A percentile compares a stretch with the other conserved stretches of the same genome.
Evolutionary conservation across 371 early-diverging fungal species (phyloP).

Genomic region (Parasitella parasitica): DNA sequence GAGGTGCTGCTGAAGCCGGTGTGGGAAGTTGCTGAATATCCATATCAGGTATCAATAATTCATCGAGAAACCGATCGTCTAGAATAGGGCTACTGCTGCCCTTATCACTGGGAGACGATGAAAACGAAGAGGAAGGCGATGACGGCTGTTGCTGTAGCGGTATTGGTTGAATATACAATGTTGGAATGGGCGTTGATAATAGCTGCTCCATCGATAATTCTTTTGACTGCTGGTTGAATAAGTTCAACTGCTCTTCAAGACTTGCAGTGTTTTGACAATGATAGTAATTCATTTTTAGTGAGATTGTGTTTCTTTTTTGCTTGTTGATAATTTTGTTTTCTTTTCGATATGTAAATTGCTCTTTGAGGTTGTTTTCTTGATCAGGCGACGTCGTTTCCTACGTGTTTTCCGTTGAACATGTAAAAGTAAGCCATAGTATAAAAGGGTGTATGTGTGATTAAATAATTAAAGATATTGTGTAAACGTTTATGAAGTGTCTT

Average conservation of each 20-base stretch:
- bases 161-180: neutral
- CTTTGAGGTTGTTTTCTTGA: conserved; percentile 7
- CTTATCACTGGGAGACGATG: neutral
- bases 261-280: neutral
- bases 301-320: conserved; percentile 1
- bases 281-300: conserved; percentile 3
- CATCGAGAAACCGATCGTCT: neutral
- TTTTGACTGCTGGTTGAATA: conserved; percentile 4
- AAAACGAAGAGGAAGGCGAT: neutral
- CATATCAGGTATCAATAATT: conserved; percentile 1
- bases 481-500: neutral
- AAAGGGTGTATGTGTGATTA: neutral
- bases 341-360: neutral
- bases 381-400: conserved; percentile 35
- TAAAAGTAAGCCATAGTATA: conserved; percentile 27
- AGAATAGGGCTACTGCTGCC: neutral
- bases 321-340: neutral
- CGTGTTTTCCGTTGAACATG: conserved; percentile 34
- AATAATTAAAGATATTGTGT: neutral
- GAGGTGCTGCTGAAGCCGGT: neutral
- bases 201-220: neutral
- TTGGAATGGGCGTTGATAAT: conserved; percentile 8
- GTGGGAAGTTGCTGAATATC: conserved; percentile 1
- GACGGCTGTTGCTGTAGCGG: neutral
- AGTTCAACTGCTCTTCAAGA: conserved; percentile 13